Base-by-base conservation (phyloP, 192 early-diverging fungal species). In the Entomortierella parvispora region DNA sequence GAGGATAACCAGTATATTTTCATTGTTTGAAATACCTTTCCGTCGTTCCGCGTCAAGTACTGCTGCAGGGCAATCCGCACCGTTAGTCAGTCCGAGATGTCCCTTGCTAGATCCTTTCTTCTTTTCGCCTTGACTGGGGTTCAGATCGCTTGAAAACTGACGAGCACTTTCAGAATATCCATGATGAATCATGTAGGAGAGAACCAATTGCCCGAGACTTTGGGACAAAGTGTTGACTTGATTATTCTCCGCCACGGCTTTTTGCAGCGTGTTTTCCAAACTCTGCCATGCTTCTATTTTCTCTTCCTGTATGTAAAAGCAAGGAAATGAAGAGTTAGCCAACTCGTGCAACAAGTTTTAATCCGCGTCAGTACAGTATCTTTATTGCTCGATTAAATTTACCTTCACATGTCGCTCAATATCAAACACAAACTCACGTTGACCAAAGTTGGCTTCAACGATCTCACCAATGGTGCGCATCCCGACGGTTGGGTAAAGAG, bases 161-260 rank as follows among this genome's bases (percentile, higher is more conserved):
- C 87, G 83, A 0, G 96, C 94, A 18, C 93, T 93, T 34, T 89
- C 88, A 23, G 83, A 85, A 65, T 90, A 93, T 46, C 96, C 96
- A 62, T 89, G 91, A 59, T 97, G 94, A 55, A 95, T 68, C 61
- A 99, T 80, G 60, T 97, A 94, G 23, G 84, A 84, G 6, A 95
- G 74, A 6, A 99, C 89, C 11, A 97, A 77, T 34, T 89, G 78
- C 53, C 92, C 83, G 26, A 86, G 47, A n/a, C 42, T 72, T 28
- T 74, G 67, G 23, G 80, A 71, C 25, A 70, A 49, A 14, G 29
- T 80, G 23, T 48, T 40, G 0, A 59, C 45, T 17, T 68, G 74
- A 14, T 64, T 53, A 55, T 63, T 55, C 11, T 62, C 61, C 11
- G 17, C 60, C 11, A 25, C 28, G 8, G 53, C 54, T 29, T 56